A percentile compares a stretch with the other conserved stretches of the same genome.
These are phyloP conservation scores for Polysphondylium violaceum DNA, from an alignment of 78 protist species.

Conservation along the genomic window DNA sequence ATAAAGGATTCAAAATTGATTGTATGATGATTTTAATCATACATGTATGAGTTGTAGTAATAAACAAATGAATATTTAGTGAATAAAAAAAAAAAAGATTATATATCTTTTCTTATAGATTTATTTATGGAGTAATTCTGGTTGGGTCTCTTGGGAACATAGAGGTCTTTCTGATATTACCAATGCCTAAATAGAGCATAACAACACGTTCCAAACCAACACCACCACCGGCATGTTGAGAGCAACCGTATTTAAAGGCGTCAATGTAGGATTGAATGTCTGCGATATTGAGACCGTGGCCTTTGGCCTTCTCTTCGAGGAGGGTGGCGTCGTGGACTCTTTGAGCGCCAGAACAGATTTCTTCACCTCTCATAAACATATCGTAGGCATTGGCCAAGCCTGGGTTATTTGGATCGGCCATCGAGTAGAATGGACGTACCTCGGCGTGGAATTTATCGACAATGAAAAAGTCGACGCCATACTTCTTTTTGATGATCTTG, in stretches of 20 bases:
- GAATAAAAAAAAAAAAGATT: too few relatives aligned
- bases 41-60: too few relatives aligned
- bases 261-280: slow-evolving; percentile 93
- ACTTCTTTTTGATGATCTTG: slow-evolving; percentile 90
- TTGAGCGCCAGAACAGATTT: slow-evolving; percentile 99
- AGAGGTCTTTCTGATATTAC: slow-evolving; percentile 95
- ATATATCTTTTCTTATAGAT: too few relatives aligned
- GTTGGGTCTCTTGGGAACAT: slow-evolving; percentile 99
- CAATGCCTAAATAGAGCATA: slow-evolving; percentile 96
- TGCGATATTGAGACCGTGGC: slow-evolving; percentile 73
- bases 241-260: slow-evolving; percentile 96
- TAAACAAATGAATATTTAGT: too few relatives aligned
- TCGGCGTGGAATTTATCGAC: slow-evolving; percentile 95
- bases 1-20: too few relatives aligned
- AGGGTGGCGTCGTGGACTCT: slow-evolving; percentile 97
- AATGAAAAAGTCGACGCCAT: slow-evolving; percentile 97
- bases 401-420: slow-evolving; percentile 94
- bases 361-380: slow-evolving; percentile 98
- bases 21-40: too few relatives aligned
- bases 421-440: slow-evolving; percentile 99
- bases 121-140: too few relatives aligned
- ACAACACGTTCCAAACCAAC: slow-evolving; percentile 98
- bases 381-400: slow-evolving; percentile 98
- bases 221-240: slow-evolving; percentile 99
- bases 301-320: slow-evolving; percentile 80